Percentiles rank a stretch among this genome's conserved stretches.
phyloP scores from a whole-genome alignment of 2,329 filamentous ascomycete genomes.

The Laburnicola sp. region DNA sequence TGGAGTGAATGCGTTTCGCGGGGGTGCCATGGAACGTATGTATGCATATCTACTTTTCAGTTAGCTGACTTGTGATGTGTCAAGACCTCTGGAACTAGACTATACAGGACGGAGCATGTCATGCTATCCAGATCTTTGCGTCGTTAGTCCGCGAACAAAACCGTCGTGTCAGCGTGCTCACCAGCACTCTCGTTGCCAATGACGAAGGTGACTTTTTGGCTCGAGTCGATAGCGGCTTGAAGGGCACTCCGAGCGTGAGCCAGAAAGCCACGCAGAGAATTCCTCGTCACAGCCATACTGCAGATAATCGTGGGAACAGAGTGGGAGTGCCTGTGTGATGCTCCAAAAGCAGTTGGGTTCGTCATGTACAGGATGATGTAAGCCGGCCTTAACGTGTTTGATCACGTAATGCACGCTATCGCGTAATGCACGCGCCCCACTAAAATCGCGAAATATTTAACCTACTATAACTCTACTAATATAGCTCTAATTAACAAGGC shows the following conservation, averaged over 20 bases:
- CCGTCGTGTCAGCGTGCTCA: slow-evolving; percentile 20
- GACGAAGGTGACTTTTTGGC: slow-evolving; percentile 52
- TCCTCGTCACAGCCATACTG: slow-evolving; percentile 49
- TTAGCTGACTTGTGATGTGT: background rate
- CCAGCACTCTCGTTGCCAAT: slow-evolving; percentile 59
- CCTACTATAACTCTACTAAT: too few relatives aligned
- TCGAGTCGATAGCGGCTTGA: slow-evolving; percentile 44
- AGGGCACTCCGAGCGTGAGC: slow-evolving; percentile 50
- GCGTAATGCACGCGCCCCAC: too few relatives aligned
- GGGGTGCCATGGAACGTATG: slow-evolving; percentile 63
- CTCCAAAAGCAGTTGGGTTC: background rate
- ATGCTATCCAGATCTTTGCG: slow-evolving; percentile 76
- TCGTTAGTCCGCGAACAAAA: slow-evolving; percentile 13
- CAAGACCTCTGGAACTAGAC: too few relatives aligned
- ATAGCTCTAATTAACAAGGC: too few relatives aligned
- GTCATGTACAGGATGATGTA: too few relatives aligned
- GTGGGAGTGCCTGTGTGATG: background rate
- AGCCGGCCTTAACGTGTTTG: too few relatives aligned
- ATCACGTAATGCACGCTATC: slow-evolving; percentile 8
- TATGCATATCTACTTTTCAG: slow-evolving; percentile 62
- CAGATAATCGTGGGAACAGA: background rate
- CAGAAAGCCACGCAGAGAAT: slow-evolving; percentile 53
- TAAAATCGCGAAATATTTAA: too few relatives aligned
- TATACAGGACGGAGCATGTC: slow-evolving; percentile 63
- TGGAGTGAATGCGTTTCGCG: slow-evolving; percentile 47